A percentile compares a stretch with the other conserved stretches of the same genome.
Evolutionary conservation across 164 flowering plant species (phyloP).

Genomic region (Brasenia schreberi): DNA sequence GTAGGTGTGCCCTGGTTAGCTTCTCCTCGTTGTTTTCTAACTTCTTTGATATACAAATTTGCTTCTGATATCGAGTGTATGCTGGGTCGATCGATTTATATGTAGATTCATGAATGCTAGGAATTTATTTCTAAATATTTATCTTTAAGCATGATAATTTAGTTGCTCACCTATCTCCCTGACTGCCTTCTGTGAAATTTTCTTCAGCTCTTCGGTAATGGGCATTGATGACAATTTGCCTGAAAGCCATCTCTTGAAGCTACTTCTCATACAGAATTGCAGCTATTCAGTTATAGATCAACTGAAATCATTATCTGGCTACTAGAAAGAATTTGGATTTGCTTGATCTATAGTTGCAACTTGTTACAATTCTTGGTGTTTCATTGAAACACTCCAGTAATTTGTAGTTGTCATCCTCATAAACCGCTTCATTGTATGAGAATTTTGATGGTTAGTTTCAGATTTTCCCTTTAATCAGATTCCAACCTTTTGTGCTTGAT

Average conservation of each 20-base stretch:
- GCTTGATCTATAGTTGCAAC: background rate
- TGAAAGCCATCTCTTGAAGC: background rate
- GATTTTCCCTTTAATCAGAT: background rate
- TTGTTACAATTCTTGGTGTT: too few species aligned
- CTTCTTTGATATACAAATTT: too few species aligned
- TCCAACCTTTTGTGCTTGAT: background rate
- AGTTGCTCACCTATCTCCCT: background rate
- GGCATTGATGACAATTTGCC: background rate
- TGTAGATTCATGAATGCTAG: too few species aligned
- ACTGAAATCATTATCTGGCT: background rate
- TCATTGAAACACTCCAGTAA: too few species aligned
- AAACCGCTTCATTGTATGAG: background rate
- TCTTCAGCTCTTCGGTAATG: background rate
- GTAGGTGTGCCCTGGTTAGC: too few species aligned
- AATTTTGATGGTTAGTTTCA: background rate
- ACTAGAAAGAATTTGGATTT: background rate
- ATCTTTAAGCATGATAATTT: too few species aligned
- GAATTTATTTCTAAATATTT: too few species aligned
- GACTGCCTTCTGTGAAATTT: background rate
- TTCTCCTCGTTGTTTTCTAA: too few species aligned
- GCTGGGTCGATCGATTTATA: too few species aligned
- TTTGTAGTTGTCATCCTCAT: background rate
- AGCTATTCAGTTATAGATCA: background rate
- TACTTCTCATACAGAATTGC: background rate
- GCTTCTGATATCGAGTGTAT: too few species aligned